Conservation (phyloP, 257 asterid genomes). For the Rubia yunnanensis region DNA sequence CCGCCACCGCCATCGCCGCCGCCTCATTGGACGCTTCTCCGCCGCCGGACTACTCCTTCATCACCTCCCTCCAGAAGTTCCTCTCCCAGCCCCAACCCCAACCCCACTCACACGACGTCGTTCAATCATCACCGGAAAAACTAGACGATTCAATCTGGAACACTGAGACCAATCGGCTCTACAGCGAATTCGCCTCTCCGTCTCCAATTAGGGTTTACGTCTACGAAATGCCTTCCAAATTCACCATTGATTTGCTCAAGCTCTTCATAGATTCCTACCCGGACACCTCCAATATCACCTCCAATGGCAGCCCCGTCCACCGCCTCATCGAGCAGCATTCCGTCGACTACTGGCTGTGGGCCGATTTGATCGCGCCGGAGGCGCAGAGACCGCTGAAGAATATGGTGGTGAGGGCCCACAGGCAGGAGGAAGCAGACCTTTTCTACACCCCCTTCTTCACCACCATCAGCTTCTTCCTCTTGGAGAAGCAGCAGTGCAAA, state of each 20-base stretch:
- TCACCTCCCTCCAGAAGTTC: conserved; percentile 69
- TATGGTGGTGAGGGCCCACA: conserved; percentile 66
- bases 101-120: background rate
- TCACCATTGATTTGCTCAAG: conserved; percentile 86
- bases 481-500: conserved; percentile 91
- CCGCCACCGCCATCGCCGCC: conserved; percentile 11
- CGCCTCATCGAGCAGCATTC: conserved; percentile 98
- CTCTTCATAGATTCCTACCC: conserved; percentile 52
- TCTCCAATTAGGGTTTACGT: conserved; percentile 62
- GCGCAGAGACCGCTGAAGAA: conserved; percentile 66
- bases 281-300: conserved; percentile 68
- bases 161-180: conserved; percentile 47
- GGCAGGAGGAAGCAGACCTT: conserved; percentile 90
- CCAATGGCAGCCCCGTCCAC: conserved; percentile 98
- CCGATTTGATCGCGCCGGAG: conserved; percentile 81
- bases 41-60: conserved; percentile 69
- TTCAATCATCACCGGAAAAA: conserved; percentile 22
- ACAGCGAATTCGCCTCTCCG: conserved; percentile 26
- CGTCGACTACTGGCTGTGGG: conserved; percentile 95
- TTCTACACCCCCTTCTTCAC: conserved; percentile 94
- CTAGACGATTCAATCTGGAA: conserved; percentile 53
- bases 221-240: conserved; percentile 82
- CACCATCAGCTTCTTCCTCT: conserved; percentile 82
- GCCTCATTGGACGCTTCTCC: conserved; percentile 19
- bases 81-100: conserved; percentile 18